A percentile compares a stretch with the other conserved stretches of the same genome.
Conservation (phyloP, 768 basidiomycete species). For the Tylopilus plumbeoviolaceoides region DNA sequence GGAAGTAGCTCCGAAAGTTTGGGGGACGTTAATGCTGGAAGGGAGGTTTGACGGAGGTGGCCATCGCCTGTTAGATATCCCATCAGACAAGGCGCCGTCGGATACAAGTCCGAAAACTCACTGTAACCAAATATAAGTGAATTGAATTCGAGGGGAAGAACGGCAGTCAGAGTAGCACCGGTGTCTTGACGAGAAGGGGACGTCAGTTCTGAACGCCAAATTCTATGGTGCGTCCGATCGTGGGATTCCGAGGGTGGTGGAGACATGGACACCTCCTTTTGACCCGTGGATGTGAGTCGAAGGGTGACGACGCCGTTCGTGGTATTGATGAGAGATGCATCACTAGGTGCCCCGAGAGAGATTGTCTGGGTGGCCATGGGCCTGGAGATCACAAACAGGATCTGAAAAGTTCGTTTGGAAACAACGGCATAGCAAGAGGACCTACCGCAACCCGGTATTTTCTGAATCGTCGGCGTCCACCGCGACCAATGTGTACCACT, state of each 20-base stretch:
- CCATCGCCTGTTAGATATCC: conserved; percentile 45
- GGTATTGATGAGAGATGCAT: conserved; percentile 6
- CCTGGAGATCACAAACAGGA: conserved; percentile 8
- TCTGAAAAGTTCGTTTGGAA: conserved; percentile 7
- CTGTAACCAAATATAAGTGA: conserved; percentile 61
- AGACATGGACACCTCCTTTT: conserved; percentile 19
- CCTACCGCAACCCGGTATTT: conserved; percentile 18
- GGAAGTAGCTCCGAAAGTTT: not conserved
- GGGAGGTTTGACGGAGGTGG: conserved; percentile 41
- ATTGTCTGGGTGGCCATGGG: conserved; percentile 4
- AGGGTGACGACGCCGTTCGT: conserved; percentile 18
- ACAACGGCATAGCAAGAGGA: not conserved
- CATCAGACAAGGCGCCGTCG: not conserved
- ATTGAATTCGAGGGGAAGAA: conserved; percentile 56
- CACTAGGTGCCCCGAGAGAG: conserved; percentile 7
- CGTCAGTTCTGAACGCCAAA: conserved; percentile 20
- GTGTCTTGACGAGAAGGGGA: conserved; percentile 1
- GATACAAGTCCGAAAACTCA: conserved; percentile 28
- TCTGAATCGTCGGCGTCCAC: conserved; percentile 12
- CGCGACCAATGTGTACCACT: conserved; percentile 18
- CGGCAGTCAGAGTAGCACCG: conserved; percentile 30
- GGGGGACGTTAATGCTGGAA: conserved; percentile 32
- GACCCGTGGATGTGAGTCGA: conserved; percentile 14
- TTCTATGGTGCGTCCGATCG: conserved; percentile 5
- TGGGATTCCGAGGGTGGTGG: conserved; percentile 5